Base-by-base conservation (phyloP, 257 asterid species). In the Ligustrum vulgare region DNA sequence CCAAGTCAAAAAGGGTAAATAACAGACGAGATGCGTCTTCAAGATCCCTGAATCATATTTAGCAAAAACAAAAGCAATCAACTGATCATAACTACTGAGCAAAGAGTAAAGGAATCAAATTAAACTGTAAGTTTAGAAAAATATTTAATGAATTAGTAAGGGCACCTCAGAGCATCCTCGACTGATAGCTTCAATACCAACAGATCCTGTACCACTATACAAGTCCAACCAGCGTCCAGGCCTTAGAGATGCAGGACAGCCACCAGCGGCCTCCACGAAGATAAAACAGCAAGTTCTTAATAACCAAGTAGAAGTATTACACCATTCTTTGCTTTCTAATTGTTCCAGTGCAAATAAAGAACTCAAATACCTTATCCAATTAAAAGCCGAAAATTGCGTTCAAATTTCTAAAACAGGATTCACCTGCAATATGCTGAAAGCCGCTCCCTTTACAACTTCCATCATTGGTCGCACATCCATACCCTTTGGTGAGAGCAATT, bases 401-500 rank as follows among this genome's bases (percentile, higher is more conserved):
- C 49, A 69, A 68, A 33, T 33, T 34, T 77, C 20, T n/a, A 72
- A 63, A 25, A 76, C 13, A 74, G 13, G 72, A 22, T 70, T 75
- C 74, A 93, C 99, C 93, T 95, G 99, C 83, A 95, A 87, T 82
- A 95, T 95, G 32, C 86, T 76, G 80, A 95, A 95, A 70, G 98
- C 96, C 56, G 99, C 96, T 78, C 92, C 98, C 75, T 95, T 95
- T 10, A 93, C 99, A 16, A 95, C 99, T 85, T 95, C 97, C 99
- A 95, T 95, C 99, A 95, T 95, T 28, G 99, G 99, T 31, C 99
- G 91, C 60, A 93, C 99, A 73, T 93, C 97, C 96, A 89, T 87
- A 73, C 98, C 90, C 87, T 95, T 95, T 0, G 98, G 98, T 39
- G 98, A 95, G 76, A 95, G 96, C 85, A 95, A 72, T 76, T 95